These are phyloP conservation scores for Streptanthus diversifolius DNA, from an alignment of 345 rosid genomes.

Conservation along the genomic window DNA sequence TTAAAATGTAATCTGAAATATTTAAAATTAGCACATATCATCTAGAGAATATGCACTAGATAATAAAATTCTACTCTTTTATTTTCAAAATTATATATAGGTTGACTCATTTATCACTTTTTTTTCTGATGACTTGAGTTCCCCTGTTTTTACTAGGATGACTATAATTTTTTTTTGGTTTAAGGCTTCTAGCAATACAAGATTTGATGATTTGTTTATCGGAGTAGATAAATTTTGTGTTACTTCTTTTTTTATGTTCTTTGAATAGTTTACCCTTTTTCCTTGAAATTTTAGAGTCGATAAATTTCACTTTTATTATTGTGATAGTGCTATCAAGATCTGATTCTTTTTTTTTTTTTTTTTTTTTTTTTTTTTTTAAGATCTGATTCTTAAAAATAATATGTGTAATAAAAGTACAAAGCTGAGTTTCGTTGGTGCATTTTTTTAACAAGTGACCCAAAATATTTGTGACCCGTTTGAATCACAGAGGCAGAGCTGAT, in stretches of 20 bases:
- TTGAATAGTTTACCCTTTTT: too few relatives aligned
- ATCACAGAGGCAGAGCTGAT: constrained; percentile 31
- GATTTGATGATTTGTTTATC: too few relatives aligned
- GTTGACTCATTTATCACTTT: not conserved
- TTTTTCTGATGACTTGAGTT: not conserved
- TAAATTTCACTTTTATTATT: not conserved
- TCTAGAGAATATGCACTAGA: not conserved
- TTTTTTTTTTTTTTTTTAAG: too few relatives aligned
- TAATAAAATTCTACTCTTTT: not conserved
- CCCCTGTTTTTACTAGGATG: too few relatives aligned
- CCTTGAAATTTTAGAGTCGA: not conserved
- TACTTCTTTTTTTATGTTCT: too few relatives aligned
- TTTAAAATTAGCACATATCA: not conserved
- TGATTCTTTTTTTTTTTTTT: too few relatives aligned
- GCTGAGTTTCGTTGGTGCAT: not conserved
- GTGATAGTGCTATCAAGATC: not conserved
- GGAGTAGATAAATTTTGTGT: too few relatives aligned
- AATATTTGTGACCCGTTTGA: constrained; percentile 14
- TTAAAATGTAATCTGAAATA: not conserved
- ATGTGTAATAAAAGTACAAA: not conserved
- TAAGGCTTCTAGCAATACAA: too few relatives aligned
- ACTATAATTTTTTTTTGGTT: too few relatives aligned
- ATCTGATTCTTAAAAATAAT: not conserved
- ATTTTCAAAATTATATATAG: not conserved
- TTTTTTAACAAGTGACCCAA: constrained; percentile 13